Percentiles rank a stretch among this genome's conserved stretches.
These are phyloP conservation scores for Candida broadrunensis DNA, from an alignment of 805 yeast genomes.

Conservation along the genomic window DNA sequence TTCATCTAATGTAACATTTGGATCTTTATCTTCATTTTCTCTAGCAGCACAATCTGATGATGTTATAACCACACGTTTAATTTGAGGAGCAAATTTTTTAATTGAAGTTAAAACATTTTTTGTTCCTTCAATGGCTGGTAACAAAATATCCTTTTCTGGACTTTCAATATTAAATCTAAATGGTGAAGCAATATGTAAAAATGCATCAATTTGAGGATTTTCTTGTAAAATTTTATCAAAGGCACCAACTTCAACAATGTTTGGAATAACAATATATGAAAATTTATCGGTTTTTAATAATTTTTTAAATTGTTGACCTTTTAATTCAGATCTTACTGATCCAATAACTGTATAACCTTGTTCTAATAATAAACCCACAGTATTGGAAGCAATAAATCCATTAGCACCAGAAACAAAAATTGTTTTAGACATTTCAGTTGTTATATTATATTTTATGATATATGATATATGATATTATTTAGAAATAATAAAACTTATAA, in stretches of 20 bases:
- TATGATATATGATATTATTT: no score
- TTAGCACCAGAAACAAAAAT: slow-evolving; percentile 49
- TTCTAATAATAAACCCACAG: slow-evolving; percentile 34
- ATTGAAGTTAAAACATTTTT: slow-evolving; percentile 46
- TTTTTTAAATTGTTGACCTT: slow-evolving; percentile 32
- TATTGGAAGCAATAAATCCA: slow-evolving; percentile 49
- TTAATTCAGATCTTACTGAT: slow-evolving; percentile 43
- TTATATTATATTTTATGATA: background rate
- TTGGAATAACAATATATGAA: slow-evolving; percentile 44
- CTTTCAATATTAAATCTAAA: slow-evolving; percentile 36
- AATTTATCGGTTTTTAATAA: slow-evolving; percentile 29
- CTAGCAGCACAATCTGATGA: slow-evolving; percentile 52
- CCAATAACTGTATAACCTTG: slow-evolving; percentile 44
- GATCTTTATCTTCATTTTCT: slow-evolving; percentile 29
- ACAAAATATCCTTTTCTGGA: slow-evolving; percentile 43
- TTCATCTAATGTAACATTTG: slow-evolving; percentile 30
- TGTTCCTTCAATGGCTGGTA: slow-evolving; percentile 57
- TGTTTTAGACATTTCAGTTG: background rate
- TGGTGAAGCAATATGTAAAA: slow-evolving; percentile 61
- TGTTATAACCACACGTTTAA: slow-evolving; percentile 49
- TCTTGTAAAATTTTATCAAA: slow-evolving; percentile 43
- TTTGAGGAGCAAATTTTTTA: slow-evolving; percentile 33
- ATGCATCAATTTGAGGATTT: slow-evolving; percentile 48
- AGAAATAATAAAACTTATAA: no score
- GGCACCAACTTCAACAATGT: slow-evolving; percentile 41